These are phyloP conservation scores for Trypanosoma theileri DNA, from an alignment of 208 protist genomes.

Conservation along the genomic window DNA sequence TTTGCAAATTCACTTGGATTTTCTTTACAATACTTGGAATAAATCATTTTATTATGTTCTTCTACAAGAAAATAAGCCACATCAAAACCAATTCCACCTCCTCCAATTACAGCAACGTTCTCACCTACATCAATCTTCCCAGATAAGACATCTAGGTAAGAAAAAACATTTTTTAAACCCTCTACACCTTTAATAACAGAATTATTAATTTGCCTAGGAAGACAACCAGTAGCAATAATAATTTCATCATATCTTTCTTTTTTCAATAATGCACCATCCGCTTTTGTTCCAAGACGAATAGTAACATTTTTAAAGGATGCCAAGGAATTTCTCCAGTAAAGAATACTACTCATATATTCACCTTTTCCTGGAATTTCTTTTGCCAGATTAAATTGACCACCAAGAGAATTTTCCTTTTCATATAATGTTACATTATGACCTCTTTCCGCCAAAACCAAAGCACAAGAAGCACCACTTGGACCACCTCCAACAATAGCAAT, in stretches of 20 bases:
- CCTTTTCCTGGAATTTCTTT: constrained; percentile 82
- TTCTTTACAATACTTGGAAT: constrained; percentile 28
- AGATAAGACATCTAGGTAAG: constrained; percentile 83
- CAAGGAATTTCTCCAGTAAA: constrained; percentile 65
- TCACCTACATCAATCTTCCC: constrained; percentile 56
- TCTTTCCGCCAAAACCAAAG: constrained; percentile 47
- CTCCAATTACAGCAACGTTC: constrained; percentile 88
- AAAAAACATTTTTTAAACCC: constrained; percentile 65
- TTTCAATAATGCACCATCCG: constrained; percentile 28
- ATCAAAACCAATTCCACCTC: constrained; percentile 94
- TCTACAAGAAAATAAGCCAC: constrained; percentile 81
- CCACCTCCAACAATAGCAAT: constrained; percentile 79
- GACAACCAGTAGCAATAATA: constrained; percentile 82
- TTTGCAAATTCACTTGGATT: constrained; percentile 39
- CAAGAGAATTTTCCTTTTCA: constrained; percentile 45
- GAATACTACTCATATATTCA: constrained; percentile 80
- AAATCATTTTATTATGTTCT: constrained; percentile 16
- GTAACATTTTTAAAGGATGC: constrained; percentile 35
- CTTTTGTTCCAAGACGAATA: constrained; percentile 28
- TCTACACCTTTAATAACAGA: constrained; percentile 48
- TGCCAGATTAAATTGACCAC: constrained; percentile 89
- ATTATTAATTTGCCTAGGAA: constrained; percentile 58
- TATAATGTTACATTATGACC: constrained; percentile 76
- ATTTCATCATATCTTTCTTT: constrained; percentile 55
- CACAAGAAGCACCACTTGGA: constrained; percentile 59